phyloP scores from a whole-genome alignment of 176 grass and related monocot species.

The Triticum urartu region DNA sequence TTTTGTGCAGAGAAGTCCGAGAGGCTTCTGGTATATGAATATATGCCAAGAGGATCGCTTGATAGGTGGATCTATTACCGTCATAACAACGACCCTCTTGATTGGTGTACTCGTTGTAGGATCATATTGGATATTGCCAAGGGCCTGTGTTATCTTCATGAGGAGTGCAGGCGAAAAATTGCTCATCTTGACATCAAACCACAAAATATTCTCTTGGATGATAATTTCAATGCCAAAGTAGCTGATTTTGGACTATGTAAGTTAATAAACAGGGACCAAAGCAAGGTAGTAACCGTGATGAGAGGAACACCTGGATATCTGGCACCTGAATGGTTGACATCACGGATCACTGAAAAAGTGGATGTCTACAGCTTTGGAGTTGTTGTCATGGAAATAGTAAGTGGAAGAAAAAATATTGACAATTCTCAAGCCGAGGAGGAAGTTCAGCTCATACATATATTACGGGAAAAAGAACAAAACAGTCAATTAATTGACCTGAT shows the following conservation, averaged over 20 bases:
- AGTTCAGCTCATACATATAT: not conserved
- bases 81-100: not conserved
- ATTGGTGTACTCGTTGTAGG: not conserved
- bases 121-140: not conserved
- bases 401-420: not conserved
- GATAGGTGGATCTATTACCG: not conserved
- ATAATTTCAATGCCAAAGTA: not conserved
- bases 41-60: not conserved
- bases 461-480: not conserved
- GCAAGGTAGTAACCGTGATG: not conserved
- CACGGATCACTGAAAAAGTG: not conserved
- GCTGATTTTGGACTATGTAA: not conserved
- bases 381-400: not conserved
- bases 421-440: not conserved
- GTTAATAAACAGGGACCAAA: conserved; percentile 1
- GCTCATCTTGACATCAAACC: not conserved
- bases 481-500: not conserved
- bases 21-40: not conserved
- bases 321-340: not conserved
- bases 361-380: conserved; percentile 10
- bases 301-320: conserved; percentile 3
- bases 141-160: not conserved
- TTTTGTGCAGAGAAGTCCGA: not conserved
- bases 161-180: not conserved
- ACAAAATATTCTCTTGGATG: conserved; percentile 5